phyloP scores from a whole-genome alignment of 495 filamentous ascomycete genomes.

The Lophiotrema nucula region DNA sequence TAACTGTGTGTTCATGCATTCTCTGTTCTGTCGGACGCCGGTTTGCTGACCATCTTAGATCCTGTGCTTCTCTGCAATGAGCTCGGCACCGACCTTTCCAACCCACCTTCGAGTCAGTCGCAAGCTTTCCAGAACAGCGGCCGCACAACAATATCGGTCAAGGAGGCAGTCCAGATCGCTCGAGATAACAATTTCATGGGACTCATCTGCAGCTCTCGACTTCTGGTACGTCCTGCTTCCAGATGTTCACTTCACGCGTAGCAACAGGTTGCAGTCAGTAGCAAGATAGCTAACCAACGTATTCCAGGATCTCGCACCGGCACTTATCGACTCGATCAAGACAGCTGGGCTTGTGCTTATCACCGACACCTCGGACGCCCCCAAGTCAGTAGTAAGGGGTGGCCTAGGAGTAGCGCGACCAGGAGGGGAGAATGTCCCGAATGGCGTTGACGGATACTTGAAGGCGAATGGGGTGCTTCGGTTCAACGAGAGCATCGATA shows the following conservation, averaged over 20 bases:
- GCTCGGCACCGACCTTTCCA: constrained; percentile 57
- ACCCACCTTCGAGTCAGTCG: constrained; percentile 26
- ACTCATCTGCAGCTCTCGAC: constrained; percentile 78
- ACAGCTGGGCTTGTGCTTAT: constrained; percentile 89
- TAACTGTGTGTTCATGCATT: constrained; percentile 63
- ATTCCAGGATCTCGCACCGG: constrained; percentile 81
- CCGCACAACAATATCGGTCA: constrained; percentile 74
- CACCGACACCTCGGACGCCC: constrained; percentile 67
- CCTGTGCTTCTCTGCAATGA: constrained; percentile 95
- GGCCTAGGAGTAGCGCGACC: constrained; percentile 50
- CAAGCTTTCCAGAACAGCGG: constrained; percentile 61
- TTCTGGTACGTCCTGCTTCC: constrained; percentile 63
- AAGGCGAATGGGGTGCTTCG: constrained; percentile 80
- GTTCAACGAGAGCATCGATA: constrained; percentile 94
- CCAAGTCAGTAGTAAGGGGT: constrained; percentile 15
- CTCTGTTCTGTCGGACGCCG: no score
- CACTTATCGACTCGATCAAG: constrained; percentile 89
- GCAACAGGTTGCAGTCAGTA: no score
- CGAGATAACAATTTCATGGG: constrained; percentile 98
- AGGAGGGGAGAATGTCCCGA: constrained; percentile 46
- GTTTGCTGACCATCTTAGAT: constrained; percentile 49
- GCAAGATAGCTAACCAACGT: no score
- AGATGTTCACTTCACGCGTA: no score
- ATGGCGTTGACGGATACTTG: constrained; percentile 82
- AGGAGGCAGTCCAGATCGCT: constrained; percentile 90